phyloP scores from a whole-genome alignment of 108 stramenopile species.

The Discostella stelligeroides region DNA sequence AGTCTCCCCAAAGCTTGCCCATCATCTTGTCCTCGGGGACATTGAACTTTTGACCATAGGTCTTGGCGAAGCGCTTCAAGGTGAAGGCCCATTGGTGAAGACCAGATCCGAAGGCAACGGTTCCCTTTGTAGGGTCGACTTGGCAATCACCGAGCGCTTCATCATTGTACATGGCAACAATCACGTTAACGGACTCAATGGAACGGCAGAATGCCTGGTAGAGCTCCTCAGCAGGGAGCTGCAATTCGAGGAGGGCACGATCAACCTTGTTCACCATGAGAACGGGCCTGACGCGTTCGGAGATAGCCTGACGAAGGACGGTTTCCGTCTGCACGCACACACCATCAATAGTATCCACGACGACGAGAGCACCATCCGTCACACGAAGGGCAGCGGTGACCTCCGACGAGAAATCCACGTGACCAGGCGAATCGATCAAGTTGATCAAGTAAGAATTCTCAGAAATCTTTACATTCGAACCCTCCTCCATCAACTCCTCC shows the following conservation, averaged over 20 bases:
- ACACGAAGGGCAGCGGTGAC: constrained; percentile 99
- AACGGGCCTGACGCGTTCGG: constrained; percentile 97
- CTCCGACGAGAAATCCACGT: constrained; percentile 99
- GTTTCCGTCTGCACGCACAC: constrained; percentile 99
- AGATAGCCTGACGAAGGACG: constrained; percentile 99
- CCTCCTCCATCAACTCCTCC: constrained; percentile 64
- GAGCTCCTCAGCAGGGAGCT: constrained; percentile 98
- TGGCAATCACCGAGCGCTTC: constrained; percentile 95
- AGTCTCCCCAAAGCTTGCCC: constrained; percentile 99
- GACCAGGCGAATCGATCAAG: constrained; percentile 99
- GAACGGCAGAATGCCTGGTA: constrained; percentile 99
- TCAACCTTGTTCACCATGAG: constrained; percentile 99
- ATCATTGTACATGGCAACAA: constrained; percentile 99
- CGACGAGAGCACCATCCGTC: constrained; percentile 99
- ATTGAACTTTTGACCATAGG: constrained; percentile 98
- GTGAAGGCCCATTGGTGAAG: constrained; percentile 99
- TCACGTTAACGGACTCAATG: constrained; percentile 99
- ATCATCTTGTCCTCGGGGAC: constrained; percentile 98
- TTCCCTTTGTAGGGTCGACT: constrained; percentile 98
- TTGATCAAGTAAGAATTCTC: constrained; percentile 99
- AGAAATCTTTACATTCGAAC: constrained; percentile 88
- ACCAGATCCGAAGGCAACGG: constrained; percentile 99
- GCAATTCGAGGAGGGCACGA: constrained; percentile 98
- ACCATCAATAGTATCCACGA: constrained; percentile 99
- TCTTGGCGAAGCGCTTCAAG: constrained; percentile 98